Evolutionary conservation across 805 yeast genomes (phyloP), one percentile per base, ranked within the genome.

Genomic region (Ogataea methanolica): DNA sequence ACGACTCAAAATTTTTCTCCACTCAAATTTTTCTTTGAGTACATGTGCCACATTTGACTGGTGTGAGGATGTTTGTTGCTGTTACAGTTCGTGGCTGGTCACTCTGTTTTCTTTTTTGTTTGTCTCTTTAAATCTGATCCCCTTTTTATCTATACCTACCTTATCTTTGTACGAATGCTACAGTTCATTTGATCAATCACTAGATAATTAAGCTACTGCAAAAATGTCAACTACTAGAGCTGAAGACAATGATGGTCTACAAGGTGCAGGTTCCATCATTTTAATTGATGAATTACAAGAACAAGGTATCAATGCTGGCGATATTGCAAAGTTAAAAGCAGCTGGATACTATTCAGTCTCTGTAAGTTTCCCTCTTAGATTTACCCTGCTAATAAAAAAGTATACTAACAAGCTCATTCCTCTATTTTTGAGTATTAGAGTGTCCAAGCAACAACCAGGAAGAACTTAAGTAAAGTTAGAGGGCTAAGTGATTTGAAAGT

Each of bases 401-500:
- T 67, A 50, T 42, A 43, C 44, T 43, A 43, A 50, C 47, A 17
- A 7, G 8, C 9, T 16, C 19, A 31, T 14, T 26, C 17, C 12
- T 7, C 5, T 21, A 6, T 3, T 7, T 16, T 9, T 3, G 31
- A 4, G 1, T 26, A 31, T 11, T 33, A 76, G 79, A 70, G 82
- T 3, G 79, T 75, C 2, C 58, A 77, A 16, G 74, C 83, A 17
- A 82, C 86, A 1, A 79, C 91, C 5, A 78, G 85, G 61, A 73
- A 87, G 52, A 80, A 82, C 41, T 57, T 86, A 42, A 69, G 81
- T 43, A 76, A 79, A 46, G 83, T 85, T 17, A 84, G 82, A 60
- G 92, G 92, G 1, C 69, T 85, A 33, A 79, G 86, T 55, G 92
- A 85, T 61, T 82, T 83, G 17, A 85, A 86, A 59, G 91, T 88